phyloP scores from a whole-genome alignment of 371 early-diverging fungal species.

The Choanephora cucurbitarum region DNA sequence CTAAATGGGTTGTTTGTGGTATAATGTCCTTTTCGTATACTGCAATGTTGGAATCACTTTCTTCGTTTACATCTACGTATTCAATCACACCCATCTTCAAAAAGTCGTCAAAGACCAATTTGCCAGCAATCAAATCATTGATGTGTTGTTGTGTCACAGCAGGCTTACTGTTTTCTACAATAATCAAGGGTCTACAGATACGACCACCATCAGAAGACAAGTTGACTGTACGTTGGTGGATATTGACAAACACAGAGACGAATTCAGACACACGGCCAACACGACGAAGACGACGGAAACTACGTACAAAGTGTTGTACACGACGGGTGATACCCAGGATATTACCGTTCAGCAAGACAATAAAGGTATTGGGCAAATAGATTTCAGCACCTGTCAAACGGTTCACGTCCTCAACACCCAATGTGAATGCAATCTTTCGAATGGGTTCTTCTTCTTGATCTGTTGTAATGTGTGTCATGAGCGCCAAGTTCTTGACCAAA shows the following conservation, averaged over 20 bases:
- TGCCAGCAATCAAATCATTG: slow-evolving; percentile 61
- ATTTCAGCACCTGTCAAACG: slow-evolving; percentile 83
- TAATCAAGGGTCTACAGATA: slow-evolving; percentile 97
- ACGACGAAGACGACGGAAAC: slow-evolving; percentile 87
- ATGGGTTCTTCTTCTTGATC: slow-evolving; percentile 88
- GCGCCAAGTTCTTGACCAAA: slow-evolving; percentile 98
- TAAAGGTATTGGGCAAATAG: slow-evolving; percentile 69
- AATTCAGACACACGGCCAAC: slow-evolving; percentile 88
- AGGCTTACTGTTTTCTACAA: slow-evolving; percentile 86
- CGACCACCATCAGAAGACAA: slow-evolving; percentile 98
- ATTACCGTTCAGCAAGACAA: slow-evolving; percentile 93
- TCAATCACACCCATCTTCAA: slow-evolving; percentile 94
- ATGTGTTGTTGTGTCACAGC: slow-evolving; percentile 78
- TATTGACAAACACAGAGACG: slow-evolving; percentile 92
- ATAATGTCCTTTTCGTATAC: slow-evolving; percentile 85
- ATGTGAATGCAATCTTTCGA: slow-evolving; percentile 71
- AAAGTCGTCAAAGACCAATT: slow-evolving; percentile 89
- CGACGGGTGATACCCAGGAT: slow-evolving; percentile 88
- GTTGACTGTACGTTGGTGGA: slow-evolving; percentile 84
- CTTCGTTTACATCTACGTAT: slow-evolving; percentile 99
- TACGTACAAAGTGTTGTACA: slow-evolving; percentile 75
- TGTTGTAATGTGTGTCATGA: slow-evolving; percentile 99
- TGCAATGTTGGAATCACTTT: slow-evolving; percentile 95
- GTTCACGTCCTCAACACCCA: slow-evolving; percentile 92
- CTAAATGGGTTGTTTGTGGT: slow-evolving; percentile 93